These are phyloP conservation scores for Ceratocystiopsis brevicomis DNA, from an alignment of 2,329 filamentous ascomycete species.

Conservation along the genomic window DNA sequence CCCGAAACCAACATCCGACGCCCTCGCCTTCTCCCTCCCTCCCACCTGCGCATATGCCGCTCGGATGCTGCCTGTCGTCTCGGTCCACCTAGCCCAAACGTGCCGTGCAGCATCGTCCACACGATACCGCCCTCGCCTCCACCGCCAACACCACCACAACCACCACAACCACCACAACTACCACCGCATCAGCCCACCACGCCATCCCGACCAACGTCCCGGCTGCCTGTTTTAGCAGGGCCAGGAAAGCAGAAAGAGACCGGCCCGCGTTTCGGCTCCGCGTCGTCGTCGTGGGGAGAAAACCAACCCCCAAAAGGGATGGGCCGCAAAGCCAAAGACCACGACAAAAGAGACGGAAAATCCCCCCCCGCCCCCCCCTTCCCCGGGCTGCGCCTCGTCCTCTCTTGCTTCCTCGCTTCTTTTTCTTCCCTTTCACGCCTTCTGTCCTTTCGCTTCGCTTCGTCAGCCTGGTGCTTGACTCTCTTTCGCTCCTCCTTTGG, in stretches of 20 bases:
- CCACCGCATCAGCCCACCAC: neutral
- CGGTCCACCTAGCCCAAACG: conserved; percentile 31
- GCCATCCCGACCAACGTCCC: too few relatives aligned
- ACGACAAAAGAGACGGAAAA: neutral
- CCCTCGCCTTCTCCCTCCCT: too few relatives aligned
- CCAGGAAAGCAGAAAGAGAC: too few relatives aligned
- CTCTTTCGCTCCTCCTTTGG: conserved; percentile 21
- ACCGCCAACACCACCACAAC: neutral
- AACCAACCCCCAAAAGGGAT: neutral
- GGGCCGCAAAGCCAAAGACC: neutral
- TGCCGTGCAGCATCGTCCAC: conserved; percentile 11
- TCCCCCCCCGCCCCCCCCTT: too few relatives aligned
- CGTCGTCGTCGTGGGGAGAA: too few relatives aligned
- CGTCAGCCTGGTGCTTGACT: conserved; percentile 18
- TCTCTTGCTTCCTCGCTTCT: conserved; percentile 4
- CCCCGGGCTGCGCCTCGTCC: neutral
- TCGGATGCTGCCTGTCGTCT: conserved; percentile 34
- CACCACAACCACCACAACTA: neutral
- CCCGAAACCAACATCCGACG: too few relatives aligned
- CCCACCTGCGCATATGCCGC: conserved; percentile 19
- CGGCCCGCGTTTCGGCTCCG: too few relatives aligned
- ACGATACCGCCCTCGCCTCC: neutral
- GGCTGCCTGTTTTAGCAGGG: too few relatives aligned
- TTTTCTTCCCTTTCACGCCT: conserved; percentile 3
- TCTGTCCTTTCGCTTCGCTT: conserved; percentile 14